Evolutionary conservation across 2,329 filamentous ascomycete genomes (phyloP), one percentile per base, ranked within the genome.

Genomic region (Botrytis galanthina): DNA sequence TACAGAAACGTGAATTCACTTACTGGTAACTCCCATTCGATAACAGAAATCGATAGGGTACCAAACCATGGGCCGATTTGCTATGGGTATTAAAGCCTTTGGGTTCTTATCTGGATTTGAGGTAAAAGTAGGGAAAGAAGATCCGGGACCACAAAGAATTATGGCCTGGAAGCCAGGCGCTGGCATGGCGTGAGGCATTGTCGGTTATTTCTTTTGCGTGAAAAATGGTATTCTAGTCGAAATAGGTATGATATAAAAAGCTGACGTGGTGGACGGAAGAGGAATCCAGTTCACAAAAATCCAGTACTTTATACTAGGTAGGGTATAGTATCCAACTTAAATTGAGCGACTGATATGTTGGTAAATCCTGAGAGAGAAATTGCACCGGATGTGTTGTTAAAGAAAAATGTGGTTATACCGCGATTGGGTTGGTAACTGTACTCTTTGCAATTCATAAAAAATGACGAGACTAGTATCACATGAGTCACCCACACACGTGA

Each of bases 11-110:
- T 35, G 4, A 35, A 64, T 64, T 67, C 22, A 82, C 88, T 82
- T 82, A 93, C 92, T 87, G 79, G 91, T 92, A 77, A 95, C 89
- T 77, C 93, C 93, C 82, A 92, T 93, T 54, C 93, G 89, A 80
- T 94, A 92, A 83, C 93, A 95, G 84, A 93, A 95, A 79, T 95
- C 93, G 59, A 96, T 88, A 9, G 93, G 91, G 81, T 96, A 96
- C 92, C 93, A 95, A 63, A 96, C 91, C 93, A 96, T 96, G 1
- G 93, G 93, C 77, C 93, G 84, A 81, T 96, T 96, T 51, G 93
- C 93, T 74, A 96, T 92, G 9, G 93, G 93, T 12, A 96, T 84
- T 35, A 96, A 87, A 16, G 93, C 93, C 83, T 96, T 96, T 16
- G 93, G 93, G 75, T 93, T 91, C 80, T 95, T 91, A 83, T 92